Evolutionary conservation across 2,329 filamentous ascomycete genomes (phyloP).

Genomic region (Tolypocladium tundrense): DNA sequence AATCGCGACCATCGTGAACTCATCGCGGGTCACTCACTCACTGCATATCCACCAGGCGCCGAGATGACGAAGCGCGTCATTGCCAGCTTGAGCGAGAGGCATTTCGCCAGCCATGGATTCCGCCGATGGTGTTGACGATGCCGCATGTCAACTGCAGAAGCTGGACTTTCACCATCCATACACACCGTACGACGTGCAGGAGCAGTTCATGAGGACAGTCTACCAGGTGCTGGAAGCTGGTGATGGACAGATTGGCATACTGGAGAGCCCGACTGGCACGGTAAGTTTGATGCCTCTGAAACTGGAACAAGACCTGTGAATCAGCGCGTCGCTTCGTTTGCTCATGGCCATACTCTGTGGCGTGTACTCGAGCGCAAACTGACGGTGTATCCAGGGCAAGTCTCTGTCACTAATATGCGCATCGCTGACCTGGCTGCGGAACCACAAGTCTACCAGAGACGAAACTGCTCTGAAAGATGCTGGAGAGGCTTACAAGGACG

Average conservation of each 20-base stretch:
- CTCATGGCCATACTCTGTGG: not conserved
- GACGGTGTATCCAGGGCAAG: slow-evolving; percentile 53
- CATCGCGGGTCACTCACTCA: not conserved
- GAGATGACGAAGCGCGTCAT: not conserved
- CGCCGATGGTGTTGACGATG: slow-evolving; percentile 6
- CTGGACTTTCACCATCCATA: slow-evolving; percentile 78
- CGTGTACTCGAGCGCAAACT: not conserved
- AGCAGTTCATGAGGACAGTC: slow-evolving; percentile 75
- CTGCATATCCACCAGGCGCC: not conserved
- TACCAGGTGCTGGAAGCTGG: slow-evolving; percentile 65
- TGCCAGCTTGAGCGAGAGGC: not conserved
- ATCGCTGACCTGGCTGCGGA: slow-evolving; percentile 81
- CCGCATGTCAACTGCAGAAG: slow-evolving; percentile 14
- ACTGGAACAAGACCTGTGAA: no score
- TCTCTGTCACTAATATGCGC: slow-evolving; percentile 86
- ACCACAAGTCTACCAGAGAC: slow-evolving; percentile 56
- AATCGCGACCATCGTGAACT: slow-evolving; percentile 2
- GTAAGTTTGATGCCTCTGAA: slow-evolving; percentile 21
- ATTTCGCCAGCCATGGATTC: not conserved
- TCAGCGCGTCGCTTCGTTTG: not conserved
- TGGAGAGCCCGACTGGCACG: slow-evolving; percentile 87
- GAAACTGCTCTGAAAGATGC: slow-evolving; percentile 39
- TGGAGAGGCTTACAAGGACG: slow-evolving; percentile 43
- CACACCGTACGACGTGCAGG: slow-evolving; percentile 77
- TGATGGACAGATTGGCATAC: slow-evolving; percentile 70